Conservation (phyloP, 1,139 yeast genomes). For the Lodderomyces theae region DNA sequence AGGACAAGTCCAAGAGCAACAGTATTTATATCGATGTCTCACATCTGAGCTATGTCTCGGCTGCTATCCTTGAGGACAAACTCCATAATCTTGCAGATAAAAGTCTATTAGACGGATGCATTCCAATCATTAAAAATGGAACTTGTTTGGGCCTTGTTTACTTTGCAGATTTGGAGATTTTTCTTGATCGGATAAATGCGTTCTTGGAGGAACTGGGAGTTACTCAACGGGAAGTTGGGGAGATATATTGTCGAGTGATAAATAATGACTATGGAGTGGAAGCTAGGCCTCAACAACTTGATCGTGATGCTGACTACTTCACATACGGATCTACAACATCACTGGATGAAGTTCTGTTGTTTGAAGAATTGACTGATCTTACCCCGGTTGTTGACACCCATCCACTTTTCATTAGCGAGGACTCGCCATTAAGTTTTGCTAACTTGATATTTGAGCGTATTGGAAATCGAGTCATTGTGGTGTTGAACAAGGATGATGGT, state of each 20-base stretch:
- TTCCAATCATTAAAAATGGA: conserved; percentile 41
- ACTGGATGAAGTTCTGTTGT: conserved; percentile 8
- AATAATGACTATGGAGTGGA: conserved; percentile 16
- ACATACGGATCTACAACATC: conserved; percentile 22
- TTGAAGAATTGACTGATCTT: conserved; percentile 38
- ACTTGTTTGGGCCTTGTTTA: conserved; percentile 50
- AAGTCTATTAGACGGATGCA: conserved; percentile 53
- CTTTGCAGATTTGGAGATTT: conserved; percentile 53
- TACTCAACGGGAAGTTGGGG: conserved; percentile 18
- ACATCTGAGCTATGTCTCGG: conserved; percentile 34
- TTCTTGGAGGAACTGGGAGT: conserved; percentile 28
- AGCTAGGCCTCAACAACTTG: not conserved
- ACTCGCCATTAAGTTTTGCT: conserved; percentile 52
- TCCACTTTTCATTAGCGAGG: conserved; percentile 50
- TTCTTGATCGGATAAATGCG: conserved; percentile 45
- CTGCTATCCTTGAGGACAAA: conserved; percentile 31
- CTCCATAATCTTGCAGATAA: conserved; percentile 35
- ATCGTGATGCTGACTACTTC: conserved; percentile 25
- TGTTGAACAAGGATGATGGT: conserved; percentile 41
- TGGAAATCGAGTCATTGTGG: conserved; percentile 53
- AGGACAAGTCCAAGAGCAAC: conserved; percentile 5
- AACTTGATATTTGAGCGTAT: conserved; percentile 54
- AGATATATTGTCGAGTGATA: conserved; percentile 31
- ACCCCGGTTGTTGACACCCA: conserved; percentile 44
- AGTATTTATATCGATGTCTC: conserved; percentile 38